Conservation (phyloP, 106 monocot species). For the Phalaenopsis aphrodite region DNA sequence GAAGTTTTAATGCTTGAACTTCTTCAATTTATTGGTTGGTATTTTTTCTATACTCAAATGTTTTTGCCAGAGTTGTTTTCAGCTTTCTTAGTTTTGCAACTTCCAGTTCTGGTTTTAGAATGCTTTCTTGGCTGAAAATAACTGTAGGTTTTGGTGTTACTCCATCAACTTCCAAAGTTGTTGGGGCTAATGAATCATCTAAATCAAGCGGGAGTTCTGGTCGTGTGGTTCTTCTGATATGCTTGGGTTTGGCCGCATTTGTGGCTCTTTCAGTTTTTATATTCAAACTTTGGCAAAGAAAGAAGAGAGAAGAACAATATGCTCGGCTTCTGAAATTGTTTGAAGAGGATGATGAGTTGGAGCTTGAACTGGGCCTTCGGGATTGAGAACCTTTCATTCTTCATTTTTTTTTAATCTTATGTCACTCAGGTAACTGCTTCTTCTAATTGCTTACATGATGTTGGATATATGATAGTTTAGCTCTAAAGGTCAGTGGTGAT, state of each 20-base stretch:
- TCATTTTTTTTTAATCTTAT: not conserved
- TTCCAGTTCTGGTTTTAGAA: not conserved
- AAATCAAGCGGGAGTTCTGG: slow-evolving; percentile 24
- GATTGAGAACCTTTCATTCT: slow-evolving; percentile 19
- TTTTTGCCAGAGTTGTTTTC: not conserved
- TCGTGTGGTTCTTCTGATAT: slow-evolving; percentile 19
- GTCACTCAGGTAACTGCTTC: not conserved
- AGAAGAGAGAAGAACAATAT: slow-evolving; percentile 46
- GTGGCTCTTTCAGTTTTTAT: slow-evolving; percentile 17
- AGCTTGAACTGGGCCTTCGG: slow-evolving; percentile 44
- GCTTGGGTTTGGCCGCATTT: slow-evolving; percentile 16
- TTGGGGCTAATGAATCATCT: slow-evolving; percentile 22
- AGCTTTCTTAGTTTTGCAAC: not conserved
- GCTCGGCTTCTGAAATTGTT: slow-evolving; percentile 41
- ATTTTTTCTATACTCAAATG: not conserved
- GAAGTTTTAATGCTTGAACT: not conserved
- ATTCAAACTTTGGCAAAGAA: slow-evolving; percentile 42
- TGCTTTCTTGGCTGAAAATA: not conserved
- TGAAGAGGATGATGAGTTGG: slow-evolving; percentile 55
- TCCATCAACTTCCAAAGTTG: slow-evolving; percentile 24
- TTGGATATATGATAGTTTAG: not conserved
- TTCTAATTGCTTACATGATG: not conserved
- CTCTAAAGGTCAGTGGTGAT: not conserved
- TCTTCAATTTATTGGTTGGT: not conserved
- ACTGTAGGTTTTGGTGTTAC: slow-evolving; percentile 29